Evolutionary conservation across 176 grass and related monocot species (phyloP).

Genomic region (Triticum turgidum): DNA sequence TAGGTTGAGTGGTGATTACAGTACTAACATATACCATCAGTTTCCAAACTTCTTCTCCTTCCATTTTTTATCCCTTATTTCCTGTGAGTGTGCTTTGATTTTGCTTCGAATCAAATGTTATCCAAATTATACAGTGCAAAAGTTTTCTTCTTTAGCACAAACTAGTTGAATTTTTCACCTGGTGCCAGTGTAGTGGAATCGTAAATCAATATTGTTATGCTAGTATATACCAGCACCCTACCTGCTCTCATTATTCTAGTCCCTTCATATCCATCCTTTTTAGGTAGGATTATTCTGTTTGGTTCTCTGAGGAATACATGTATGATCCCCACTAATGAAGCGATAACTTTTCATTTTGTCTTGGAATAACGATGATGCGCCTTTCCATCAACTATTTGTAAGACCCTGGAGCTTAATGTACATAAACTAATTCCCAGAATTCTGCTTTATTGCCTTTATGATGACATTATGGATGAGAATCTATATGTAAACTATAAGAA

Average conservation of each 20-base stretch:
- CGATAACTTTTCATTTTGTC: neutral
- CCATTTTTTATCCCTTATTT: neutral
- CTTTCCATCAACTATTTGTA: neutral
- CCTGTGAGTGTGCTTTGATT: neutral
- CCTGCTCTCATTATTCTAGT: conserved; percentile 22
- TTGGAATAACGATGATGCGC: neutral
- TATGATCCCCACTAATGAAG: conserved; percentile 2
- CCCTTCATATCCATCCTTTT: neutral
- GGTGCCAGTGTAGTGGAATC: neutral
- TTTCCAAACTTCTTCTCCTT: neutral
- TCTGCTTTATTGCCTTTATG: neutral
- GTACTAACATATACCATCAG: neutral
- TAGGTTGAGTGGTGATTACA: neutral
- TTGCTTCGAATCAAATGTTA: neutral
- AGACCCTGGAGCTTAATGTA: neutral
- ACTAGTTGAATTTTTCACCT: neutral
- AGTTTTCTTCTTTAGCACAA: conserved; percentile 14
- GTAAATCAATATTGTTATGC: neutral
- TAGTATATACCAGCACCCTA: conserved; percentile 4
- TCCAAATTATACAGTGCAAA: neutral
- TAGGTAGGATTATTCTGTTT: neutral
- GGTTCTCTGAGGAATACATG: neutral
- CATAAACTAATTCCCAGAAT: neutral
- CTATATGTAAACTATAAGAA: conserved; percentile 13
- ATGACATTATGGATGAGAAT: neutral